phyloP scores from a whole-genome alignment of 1,139 yeast genomes.

The Saccharomyces hybrid region DNA sequence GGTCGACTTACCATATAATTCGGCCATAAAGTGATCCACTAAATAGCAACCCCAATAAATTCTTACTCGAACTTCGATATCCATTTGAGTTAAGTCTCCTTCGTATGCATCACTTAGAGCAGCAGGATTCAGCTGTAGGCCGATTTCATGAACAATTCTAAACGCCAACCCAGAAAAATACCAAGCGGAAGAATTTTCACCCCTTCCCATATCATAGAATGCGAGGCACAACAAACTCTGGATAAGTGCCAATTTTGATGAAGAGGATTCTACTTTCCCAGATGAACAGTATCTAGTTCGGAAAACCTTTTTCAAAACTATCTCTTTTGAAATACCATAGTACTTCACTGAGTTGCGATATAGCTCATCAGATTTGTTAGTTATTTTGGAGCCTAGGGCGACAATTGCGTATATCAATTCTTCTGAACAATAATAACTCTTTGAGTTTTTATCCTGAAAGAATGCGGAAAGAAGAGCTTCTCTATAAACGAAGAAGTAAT shows the following conservation, averaged over 20 bases:
- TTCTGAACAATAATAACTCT: slow-evolving; percentile 41
- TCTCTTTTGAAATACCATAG: slow-evolving; percentile 41
- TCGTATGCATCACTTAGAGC: slow-evolving; percentile 38
- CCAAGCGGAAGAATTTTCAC: slow-evolving; percentile 54
- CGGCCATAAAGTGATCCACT: slow-evolving; percentile 52
- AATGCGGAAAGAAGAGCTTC: slow-evolving; percentile 52
- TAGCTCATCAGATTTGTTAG: slow-evolving; percentile 34
- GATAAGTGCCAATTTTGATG: slow-evolving; percentile 30
- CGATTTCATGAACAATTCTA: slow-evolving; percentile 55
- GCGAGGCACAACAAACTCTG: slow-evolving; percentile 47
- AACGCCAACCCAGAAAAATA: slow-evolving; percentile 54
- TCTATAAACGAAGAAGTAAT: slow-evolving; percentile 51
- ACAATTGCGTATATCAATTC: slow-evolving; percentile 47
- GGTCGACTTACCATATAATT: slow-evolving; percentile 50
- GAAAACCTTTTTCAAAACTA: slow-evolving; percentile 38
- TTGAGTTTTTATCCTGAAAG: slow-evolving; percentile 41
- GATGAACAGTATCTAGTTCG: slow-evolving; percentile 29
- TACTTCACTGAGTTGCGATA: slow-evolving; percentile 37
- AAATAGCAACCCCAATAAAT: slow-evolving; percentile 61
- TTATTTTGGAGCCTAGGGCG: slow-evolving; percentile 49
- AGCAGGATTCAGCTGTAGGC: slow-evolving; percentile 51
- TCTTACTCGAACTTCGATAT: slow-evolving; percentile 47
- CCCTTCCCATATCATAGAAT: slow-evolving; percentile 50
- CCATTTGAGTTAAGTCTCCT: slow-evolving; percentile 29
- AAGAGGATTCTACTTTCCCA: slow-evolving; percentile 26